Evolutionary conservation across 345 rosid genomes (phyloP).

Genomic region (Lenwebbia sp.): DNA sequence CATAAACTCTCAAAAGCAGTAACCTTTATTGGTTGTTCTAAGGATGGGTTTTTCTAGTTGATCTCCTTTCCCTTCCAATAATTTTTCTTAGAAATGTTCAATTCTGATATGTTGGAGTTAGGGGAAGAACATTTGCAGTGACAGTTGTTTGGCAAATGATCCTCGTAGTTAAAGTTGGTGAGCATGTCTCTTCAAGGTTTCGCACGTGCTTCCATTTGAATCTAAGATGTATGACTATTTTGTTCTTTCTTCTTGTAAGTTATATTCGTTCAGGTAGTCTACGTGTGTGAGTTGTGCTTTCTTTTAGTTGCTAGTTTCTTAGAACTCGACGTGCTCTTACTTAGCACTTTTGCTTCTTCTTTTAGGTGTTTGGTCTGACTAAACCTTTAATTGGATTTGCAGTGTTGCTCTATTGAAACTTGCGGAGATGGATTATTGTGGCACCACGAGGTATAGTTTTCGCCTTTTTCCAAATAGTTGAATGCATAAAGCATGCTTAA

Average conservation of each 20-base stretch:
- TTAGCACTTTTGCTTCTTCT: background rate
- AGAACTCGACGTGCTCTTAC: background rate
- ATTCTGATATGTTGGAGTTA: background rate
- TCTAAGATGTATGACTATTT: background rate
- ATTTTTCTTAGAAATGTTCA: background rate
- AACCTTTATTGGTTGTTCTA: background rate
- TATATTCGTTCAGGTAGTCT: background rate
- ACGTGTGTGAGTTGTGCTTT: background rate
- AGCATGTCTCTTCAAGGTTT: background rate
- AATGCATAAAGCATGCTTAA: background rate
- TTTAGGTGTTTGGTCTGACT: background rate
- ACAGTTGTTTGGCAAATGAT: background rate
- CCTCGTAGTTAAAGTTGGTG: background rate
- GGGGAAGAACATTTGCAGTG: background rate
- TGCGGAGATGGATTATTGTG: conserved; percentile 91
- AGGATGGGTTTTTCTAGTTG: background rate
- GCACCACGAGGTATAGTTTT: conserved; percentile 76
- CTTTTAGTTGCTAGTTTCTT: background rate
- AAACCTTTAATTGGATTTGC: conserved; percentile 17
- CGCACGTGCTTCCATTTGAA: background rate
- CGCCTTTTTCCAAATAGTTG: background rate
- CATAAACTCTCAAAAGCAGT: background rate
- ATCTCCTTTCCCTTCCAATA: background rate
- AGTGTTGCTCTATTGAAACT: conserved; percentile 76
- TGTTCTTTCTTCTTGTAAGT: background rate